Conservation (phyloP, 768 basidiomycete species). For the Suillus subluteus region DNA sequence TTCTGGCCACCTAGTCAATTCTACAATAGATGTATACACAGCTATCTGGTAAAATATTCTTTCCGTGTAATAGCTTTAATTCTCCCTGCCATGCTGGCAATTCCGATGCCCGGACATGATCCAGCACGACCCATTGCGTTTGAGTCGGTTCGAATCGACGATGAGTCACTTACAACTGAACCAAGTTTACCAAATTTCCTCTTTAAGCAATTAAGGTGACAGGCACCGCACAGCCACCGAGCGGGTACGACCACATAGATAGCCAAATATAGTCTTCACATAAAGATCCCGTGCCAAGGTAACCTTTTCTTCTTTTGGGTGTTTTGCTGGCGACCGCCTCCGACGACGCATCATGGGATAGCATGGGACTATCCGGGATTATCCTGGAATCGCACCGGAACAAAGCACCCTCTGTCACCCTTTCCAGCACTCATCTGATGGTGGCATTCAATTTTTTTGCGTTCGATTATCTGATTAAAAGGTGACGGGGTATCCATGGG, state of each 20-base stretch:
- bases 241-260: background rate
- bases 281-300: slow-evolving; percentile 5
- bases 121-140: slow-evolving; percentile 8
- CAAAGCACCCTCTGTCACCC: background rate
- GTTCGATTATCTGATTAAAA: slow-evolving; percentile 2
- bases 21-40: slow-evolving; percentile 38
- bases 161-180: slow-evolving; percentile 14
- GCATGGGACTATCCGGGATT: background rate
- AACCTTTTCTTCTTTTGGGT: background rate
- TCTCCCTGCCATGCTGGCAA: slow-evolving; percentile 2
- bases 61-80: slow-evolving; percentile 33
- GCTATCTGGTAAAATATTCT: slow-evolving; percentile 24
- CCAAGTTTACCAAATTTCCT: slow-evolving; percentile 29
- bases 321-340: slow-evolving; percentile 11
- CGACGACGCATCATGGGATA: slow-evolving; percentile 6
- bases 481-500: background rate
- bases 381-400: background rate
- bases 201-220: slow-evolving; percentile 34
- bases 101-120: background rate
- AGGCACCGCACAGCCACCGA: slow-evolving; percentile 33
- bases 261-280: slow-evolving; percentile 1
- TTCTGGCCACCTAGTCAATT: slow-evolving; percentile 27
- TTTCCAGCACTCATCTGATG: slow-evolving; percentile 1
- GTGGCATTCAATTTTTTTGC: background rate
- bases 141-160: slow-evolving; percentile 9